Evolutionary conservation across 306 rosid genomes (phyloP), one percentile per base, ranked within the genome.

Genomic region (Vigna trinervia): DNA sequence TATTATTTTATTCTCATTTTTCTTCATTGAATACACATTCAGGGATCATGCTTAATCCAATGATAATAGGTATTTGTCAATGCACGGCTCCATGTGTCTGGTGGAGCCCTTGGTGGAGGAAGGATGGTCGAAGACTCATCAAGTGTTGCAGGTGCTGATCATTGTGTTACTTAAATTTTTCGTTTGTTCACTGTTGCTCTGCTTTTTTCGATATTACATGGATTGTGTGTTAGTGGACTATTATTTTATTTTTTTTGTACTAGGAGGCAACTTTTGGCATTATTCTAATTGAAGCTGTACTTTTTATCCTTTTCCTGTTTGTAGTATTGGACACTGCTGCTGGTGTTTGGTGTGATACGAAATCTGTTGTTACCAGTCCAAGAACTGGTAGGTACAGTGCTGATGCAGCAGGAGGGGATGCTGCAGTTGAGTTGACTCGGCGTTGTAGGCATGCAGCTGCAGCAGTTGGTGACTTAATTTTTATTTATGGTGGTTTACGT

Each of bases 381-480:
- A 91, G 99, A 78, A 96, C 98, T 10, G 99, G 99, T 63, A 84
- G 97, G 78, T 96, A 92, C 81, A 96, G 99, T 83, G 99, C 99
- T 69, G 99, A 96, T 85, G 99, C 99, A 58, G 99, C 99, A 11
- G 99, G 99, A 85, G 99, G 99, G 48, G 99, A 96, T 78, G 99
- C 99, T 12, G 89, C 91, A 12, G 99, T 96, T 48, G 98, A 96
- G 82, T 85, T 96, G 90, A 96, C 99, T 63, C 84, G 99, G 79
- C 97, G 99, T 71, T 96, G 99, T 79, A 93, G 99, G 86, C 99
- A 96, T 81, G 99, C 99, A 15, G 98, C 99, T 68, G 98, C 98
- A 15, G 99, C 99, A 17, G 85, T 96, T 79, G 99, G 99, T 78
- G 99, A 96, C 87, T 80, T 96, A 73, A 96, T 96, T 74, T 96